phyloP scores from a whole-genome alignment of 352 stramenopile genomes.

The Pythium scleroteichum region DNA sequence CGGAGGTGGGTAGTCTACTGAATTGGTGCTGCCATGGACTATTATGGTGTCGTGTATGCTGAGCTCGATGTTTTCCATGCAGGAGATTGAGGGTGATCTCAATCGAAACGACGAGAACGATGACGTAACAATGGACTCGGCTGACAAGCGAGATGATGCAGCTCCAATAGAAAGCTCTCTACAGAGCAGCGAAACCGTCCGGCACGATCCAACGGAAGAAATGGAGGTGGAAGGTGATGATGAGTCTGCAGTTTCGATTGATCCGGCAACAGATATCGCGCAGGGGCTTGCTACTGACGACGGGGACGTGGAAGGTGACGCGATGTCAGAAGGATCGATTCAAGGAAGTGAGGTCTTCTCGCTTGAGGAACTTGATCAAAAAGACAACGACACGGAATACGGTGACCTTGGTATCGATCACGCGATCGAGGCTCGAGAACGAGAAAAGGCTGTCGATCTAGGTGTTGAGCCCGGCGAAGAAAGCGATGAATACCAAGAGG shows the following conservation, averaged over 20 bases:
- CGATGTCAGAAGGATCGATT: slow-evolving; percentile 7
- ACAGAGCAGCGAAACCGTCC: too few species aligned
- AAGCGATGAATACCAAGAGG: neutral
- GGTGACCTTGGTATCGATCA: slow-evolving; percentile 11
- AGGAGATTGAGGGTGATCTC: too few species aligned
- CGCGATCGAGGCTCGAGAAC: neutral
- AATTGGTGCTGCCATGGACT: too few species aligned
- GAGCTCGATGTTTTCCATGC: too few species aligned
- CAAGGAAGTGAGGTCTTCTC: slow-evolving; percentile 14
- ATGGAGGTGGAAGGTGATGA: too few species aligned
- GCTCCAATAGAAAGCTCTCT: too few species aligned
- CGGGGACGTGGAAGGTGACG: neutral
- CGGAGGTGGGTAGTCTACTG: too few species aligned
- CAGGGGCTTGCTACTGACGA: neutral
- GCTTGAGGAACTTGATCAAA: slow-evolving; percentile 1
- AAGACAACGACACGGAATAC: slow-evolving; percentile 7
- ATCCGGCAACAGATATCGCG: neutral
- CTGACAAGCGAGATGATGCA: too few species aligned
- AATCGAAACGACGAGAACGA: too few species aligned
- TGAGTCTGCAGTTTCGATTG: neutral
- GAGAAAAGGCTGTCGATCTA: neutral
- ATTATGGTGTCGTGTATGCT: too few species aligned
- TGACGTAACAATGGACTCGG: too few species aligned
- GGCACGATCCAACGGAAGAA: too few species aligned
- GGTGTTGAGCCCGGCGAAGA: neutral